Percentiles rank a stretch among this genome's conserved stretches.
Evolutionary conservation across 306 rosid species (phyloP).

Genomic region (Medicago arabica): DNA sequence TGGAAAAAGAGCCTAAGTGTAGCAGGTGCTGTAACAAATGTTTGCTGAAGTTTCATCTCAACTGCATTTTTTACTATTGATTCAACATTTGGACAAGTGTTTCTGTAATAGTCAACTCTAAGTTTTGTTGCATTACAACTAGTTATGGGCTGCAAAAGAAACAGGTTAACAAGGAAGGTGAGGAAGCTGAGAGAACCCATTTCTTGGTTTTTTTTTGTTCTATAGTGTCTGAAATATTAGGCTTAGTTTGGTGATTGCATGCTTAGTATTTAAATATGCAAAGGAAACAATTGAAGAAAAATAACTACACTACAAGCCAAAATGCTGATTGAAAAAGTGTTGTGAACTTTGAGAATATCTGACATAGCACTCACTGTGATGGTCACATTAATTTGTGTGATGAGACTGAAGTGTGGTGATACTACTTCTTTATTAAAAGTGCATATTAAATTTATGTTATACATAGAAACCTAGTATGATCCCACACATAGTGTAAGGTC

Average conservation of each 20-base stretch:
- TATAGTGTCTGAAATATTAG: neutral
- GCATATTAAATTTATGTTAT: too few relatives aligned
- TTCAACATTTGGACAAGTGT: constrained; percentile 78
- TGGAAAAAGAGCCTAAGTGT: constrained; percentile 92
- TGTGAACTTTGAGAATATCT: constrained; percentile 37
- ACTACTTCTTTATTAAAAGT: too few relatives aligned
- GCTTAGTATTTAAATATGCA: too few relatives aligned
- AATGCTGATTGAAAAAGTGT: constrained; percentile 37
- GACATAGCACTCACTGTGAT: neutral
- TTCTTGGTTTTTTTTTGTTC: neutral
- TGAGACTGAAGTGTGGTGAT: too few relatives aligned
- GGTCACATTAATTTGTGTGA: too few relatives aligned
- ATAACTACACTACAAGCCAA: constrained; percentile 15
- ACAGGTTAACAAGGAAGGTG: constrained; percentile 35
- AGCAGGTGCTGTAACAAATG: constrained; percentile 79
- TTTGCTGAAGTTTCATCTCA: constrained; percentile 60
- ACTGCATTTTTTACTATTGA: constrained; percentile 70
- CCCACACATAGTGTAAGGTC: too few relatives aligned
- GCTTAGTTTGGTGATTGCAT: constrained; percentile 19
- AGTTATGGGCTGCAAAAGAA: constrained; percentile 47
- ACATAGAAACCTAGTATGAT: too few relatives aligned
- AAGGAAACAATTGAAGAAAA: constrained; percentile 23
- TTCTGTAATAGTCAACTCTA: constrained; percentile 50
- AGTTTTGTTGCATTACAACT: constrained; percentile 56
- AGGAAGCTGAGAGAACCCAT: constrained; percentile 44